Conservation (phyloP, 441 rosid species). For the Eutrema salsugineum region DNA sequence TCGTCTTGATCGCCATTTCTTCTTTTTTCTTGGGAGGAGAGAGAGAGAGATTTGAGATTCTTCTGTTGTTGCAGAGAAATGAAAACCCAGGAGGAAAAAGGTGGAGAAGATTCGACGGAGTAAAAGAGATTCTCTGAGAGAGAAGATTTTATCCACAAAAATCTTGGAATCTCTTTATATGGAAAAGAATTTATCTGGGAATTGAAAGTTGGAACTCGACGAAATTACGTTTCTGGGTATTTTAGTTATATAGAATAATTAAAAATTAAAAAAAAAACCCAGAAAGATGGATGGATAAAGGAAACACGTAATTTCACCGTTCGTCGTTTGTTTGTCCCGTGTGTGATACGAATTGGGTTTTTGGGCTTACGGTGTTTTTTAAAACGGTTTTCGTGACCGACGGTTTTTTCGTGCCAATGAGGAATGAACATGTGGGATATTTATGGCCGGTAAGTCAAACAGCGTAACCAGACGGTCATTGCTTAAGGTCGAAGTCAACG, state of each 20-base stretch:
- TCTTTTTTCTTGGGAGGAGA: background rate
- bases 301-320: constrained; percentile 7
- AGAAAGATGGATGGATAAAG: background rate
- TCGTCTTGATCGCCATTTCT: constrained; percentile 20
- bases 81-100: background rate
- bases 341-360: background rate
- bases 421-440: background rate
- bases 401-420: constrained; percentile 4
- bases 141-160: constrained; percentile 2
- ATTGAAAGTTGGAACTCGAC: background rate
- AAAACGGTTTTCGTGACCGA: constrained; percentile 22
- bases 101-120: background rate
- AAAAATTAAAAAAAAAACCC: background rate
- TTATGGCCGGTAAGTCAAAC: constrained; percentile 7
- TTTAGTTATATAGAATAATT: background rate
- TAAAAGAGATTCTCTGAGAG: constrained; percentile 16
- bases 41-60: background rate
- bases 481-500: constrained; percentile 11
- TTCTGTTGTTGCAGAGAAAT: background rate
- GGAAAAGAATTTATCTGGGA: constrained; percentile 12
- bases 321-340: background rate
- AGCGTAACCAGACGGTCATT: constrained; percentile 4
- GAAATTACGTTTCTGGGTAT: constrained; percentile 22
- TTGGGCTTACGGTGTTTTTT: background rate
- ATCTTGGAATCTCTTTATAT: constrained; percentile 7